A percentile compares a stretch with the other conserved stretches of the same genome.
phyloP scores from a whole-genome alignment of 495 filamentous ascomycete species.

The Daldinia bambusicola region DNA sequence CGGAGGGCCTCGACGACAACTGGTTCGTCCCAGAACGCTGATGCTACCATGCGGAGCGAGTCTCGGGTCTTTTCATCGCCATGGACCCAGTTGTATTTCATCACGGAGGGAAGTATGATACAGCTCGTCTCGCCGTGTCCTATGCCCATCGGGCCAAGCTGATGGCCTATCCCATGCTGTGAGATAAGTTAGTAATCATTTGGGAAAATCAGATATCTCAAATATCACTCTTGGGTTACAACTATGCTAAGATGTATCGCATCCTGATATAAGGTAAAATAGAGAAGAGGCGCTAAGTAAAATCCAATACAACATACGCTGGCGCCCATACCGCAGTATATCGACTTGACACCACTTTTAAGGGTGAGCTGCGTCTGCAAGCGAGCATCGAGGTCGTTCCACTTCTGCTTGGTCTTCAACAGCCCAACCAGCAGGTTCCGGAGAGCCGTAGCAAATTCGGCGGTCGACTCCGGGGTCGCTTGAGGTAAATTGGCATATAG shows the following conservation, averaged over 20 bases:
- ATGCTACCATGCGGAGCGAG: slow-evolving; percentile 58
- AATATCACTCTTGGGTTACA: background rate
- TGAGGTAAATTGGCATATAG: slow-evolving; percentile 56
- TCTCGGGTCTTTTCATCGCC: slow-evolving; percentile 55
- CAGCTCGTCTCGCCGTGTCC: slow-evolving; percentile 75
- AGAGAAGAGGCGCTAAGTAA: background rate
- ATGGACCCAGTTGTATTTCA: slow-evolving; percentile 63
- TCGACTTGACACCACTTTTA: slow-evolving; percentile 41
- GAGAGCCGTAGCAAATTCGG: slow-evolving; percentile 57
- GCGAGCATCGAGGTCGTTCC: slow-evolving; percentile 58
- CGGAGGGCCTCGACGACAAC: slow-evolving; percentile 57
- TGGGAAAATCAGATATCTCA: background rate
- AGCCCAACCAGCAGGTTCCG: slow-evolving; percentile 62
- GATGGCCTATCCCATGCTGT: slow-evolving; percentile 72
- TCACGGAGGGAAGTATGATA: slow-evolving; percentile 69
- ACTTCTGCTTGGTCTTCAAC: slow-evolving; percentile 59
- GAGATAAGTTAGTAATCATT: background rate
- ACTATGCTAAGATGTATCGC: background rate
- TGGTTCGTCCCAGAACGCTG: slow-evolving; percentile 60
- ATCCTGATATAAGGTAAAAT: background rate
- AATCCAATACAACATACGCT: slow-evolving; percentile 42
- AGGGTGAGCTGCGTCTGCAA: slow-evolving; percentile 52
- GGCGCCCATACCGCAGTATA: slow-evolving; percentile 55
- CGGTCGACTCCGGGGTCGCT: slow-evolving; percentile 49
- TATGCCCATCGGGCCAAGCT: slow-evolving; percentile 71